A percentile compares a stretch with the other conserved stretches of the same genome.
Evolutionary conservation across 1,284 basidiomycete species (phyloP).

Genomic region (Cerrena zonata): DNA sequence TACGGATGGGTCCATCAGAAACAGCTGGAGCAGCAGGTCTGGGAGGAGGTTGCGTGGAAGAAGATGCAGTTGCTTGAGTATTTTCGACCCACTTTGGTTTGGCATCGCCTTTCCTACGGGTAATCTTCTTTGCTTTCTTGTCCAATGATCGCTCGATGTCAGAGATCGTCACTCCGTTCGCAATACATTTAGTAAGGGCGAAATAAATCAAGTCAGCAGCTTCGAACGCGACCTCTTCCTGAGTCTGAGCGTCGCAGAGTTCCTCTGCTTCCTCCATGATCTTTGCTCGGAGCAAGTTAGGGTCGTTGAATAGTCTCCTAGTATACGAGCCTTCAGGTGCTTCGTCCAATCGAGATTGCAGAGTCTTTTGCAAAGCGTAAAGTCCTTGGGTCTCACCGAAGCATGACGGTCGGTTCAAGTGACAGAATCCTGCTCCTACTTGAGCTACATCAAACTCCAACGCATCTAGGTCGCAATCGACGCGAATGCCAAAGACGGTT

Average conservation of each 20-base stretch:
- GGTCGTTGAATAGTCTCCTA: constrained; percentile 79
- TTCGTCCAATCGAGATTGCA: constrained; percentile 65
- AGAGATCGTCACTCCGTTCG: constrained; percentile 76
- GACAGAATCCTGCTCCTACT: constrained; percentile 90
- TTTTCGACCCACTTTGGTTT: constrained; percentile 75
- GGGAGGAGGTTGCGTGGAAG: constrained; percentile 24
- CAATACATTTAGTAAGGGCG: constrained; percentile 81
- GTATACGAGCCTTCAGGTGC: constrained; percentile 94
- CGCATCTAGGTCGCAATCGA: constrained; percentile 92
- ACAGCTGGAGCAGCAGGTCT: constrained; percentile 21
- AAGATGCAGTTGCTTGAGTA: constrained; percentile 27
- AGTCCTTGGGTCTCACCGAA: constrained; percentile 79
- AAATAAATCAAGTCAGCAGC: constrained; percentile 96
- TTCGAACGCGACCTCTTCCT: constrained; percentile 90
- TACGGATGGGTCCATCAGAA: constrained; percentile 53
- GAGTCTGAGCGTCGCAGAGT: constrained; percentile 77
- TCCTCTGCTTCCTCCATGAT: constrained; percentile 99
- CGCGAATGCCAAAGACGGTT: constrained; percentile 73
- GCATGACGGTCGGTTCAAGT: constrained; percentile 80
- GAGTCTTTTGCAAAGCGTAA: constrained; percentile 76
- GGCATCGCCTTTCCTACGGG: constrained; percentile 85
- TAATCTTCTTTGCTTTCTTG: constrained; percentile 82
- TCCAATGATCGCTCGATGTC: constrained; percentile 87
- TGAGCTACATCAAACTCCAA: constrained; percentile 91
- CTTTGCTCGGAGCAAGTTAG: constrained; percentile 80